These are phyloP conservation scores for Achaetomium macrosporum DNA, from an alignment of 2,329 filamentous ascomycete genomes.

Conservation along the genomic window DNA sequence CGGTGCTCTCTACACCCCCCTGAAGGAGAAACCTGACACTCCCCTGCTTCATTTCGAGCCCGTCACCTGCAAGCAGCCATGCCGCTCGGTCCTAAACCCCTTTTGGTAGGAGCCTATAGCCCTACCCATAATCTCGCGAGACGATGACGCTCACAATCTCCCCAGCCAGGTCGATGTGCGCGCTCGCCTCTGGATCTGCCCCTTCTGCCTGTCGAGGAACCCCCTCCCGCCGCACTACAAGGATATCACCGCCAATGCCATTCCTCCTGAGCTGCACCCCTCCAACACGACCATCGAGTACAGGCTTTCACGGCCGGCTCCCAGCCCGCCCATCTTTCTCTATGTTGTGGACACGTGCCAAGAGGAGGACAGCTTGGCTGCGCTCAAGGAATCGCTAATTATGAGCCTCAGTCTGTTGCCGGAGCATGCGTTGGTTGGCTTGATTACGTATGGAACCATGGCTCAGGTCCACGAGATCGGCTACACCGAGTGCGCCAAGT, in stretches of 20 bases:
- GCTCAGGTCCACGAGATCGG: slow-evolving; percentile 96
- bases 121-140: neutral
- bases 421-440: slow-evolving; percentile 72
- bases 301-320: slow-evolving; percentile 71
- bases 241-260: slow-evolving; percentile 77
- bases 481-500: slow-evolving; percentile 96
- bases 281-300: slow-evolving; percentile 89
- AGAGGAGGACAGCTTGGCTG: slow-evolving; percentile 77
- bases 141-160: slow-evolving; percentile 11
- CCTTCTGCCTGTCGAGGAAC: slow-evolving; percentile 80
- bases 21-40: slow-evolving; percentile 90
- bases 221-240: slow-evolving; percentile 81
- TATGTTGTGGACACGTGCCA: slow-evolving; percentile 87
- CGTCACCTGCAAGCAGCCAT: slow-evolving; percentile 93
- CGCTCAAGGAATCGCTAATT: slow-evolving; percentile 78
- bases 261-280: slow-evolving; percentile 76
- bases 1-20: slow-evolving; percentile 87
- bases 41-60: slow-evolving; percentile 92
- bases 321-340: slow-evolving; percentile 78
- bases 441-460: slow-evolving; percentile 92
- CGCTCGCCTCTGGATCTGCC: slow-evolving; percentile 81
- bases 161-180: slow-evolving; percentile 74
- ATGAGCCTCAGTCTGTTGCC: slow-evolving; percentile 79
- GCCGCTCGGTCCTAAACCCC: slow-evolving; percentile 91
- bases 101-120: slow-evolving; percentile 64